These are phyloP conservation scores for Gloeostereum incarnatum DNA, from an alignment of 768 basidiomycete genomes.

Conservation along the genomic window DNA sequence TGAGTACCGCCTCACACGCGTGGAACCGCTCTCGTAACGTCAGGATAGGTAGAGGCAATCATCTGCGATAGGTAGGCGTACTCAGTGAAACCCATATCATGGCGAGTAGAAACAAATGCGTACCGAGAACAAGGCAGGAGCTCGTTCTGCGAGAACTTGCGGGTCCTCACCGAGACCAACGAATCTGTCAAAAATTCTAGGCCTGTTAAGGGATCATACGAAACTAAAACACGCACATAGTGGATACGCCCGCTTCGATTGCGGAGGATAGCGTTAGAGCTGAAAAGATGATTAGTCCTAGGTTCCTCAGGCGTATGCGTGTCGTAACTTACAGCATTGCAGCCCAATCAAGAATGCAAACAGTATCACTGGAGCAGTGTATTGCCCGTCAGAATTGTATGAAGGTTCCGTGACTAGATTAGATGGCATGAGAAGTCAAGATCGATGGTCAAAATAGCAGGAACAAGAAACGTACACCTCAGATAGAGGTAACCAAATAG, in stretches of 20 bases:
- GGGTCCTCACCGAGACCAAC: slow-evolving; percentile 84
- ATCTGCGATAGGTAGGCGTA: slow-evolving; percentile 25
- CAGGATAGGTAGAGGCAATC: slow-evolving; percentile 60
- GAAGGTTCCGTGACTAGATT: slow-evolving; percentile 57
- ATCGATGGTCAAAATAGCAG: neutral
- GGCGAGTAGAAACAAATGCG: slow-evolving; percentile 11
- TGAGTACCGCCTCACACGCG: no score
- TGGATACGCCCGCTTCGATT: slow-evolving; percentile 82
- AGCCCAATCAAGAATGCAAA: slow-evolving; percentile 79
- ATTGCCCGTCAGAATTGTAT: slow-evolving; percentile 67
- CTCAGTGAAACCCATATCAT: slow-evolving; percentile 6
- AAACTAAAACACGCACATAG: slow-evolving; percentile 42
- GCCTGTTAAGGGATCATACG: neutral
- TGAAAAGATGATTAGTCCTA: slow-evolving; percentile 15
- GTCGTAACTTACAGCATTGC: slow-evolving; percentile 49
- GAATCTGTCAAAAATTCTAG: slow-evolving; percentile 34
- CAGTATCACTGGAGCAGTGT: slow-evolving; percentile 67
- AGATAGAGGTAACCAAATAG: slow-evolving; percentile 75
- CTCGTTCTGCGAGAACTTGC: slow-evolving; percentile 61
- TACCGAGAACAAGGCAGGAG: slow-evolving; percentile 62
- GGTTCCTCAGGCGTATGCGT: neutral
- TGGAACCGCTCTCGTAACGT: no score
- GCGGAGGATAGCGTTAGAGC: slow-evolving; percentile 63
- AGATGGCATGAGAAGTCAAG: slow-evolving; percentile 3
- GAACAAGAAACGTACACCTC: slow-evolving; percentile 35